Conservation (phyloP, 2,329 filamentous ascomycete genomes). For the Cyclaneusma minus region DNA sequence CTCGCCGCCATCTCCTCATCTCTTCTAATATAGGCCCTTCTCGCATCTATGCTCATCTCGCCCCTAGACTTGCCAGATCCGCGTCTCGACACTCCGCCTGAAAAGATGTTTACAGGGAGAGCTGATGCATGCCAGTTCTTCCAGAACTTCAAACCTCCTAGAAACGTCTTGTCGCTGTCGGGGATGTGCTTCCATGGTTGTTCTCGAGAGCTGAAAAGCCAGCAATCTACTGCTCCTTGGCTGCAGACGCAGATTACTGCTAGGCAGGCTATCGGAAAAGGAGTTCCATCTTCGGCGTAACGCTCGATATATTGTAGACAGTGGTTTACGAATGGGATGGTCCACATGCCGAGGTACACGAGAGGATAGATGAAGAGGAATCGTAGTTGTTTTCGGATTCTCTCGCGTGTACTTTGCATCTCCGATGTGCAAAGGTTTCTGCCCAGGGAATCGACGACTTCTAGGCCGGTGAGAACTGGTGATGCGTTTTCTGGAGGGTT, state of each 20-base stretch:
- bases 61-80: conserved; percentile 31
- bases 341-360: conserved; percentile 58
- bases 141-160: conserved; percentile 19
- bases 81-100: conserved; percentile 19
- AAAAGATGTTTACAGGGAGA: conserved; percentile 7
- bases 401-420: conserved; percentile 28
- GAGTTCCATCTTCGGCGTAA: conserved; percentile 31
- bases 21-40: conserved; percentile 29
- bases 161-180: conserved; percentile 21
- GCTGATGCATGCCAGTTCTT: conserved; percentile 9
- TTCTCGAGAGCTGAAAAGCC: conserved; percentile 54
- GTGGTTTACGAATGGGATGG: conserved; percentile 53
- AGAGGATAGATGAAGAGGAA: conserved; percentile 64
- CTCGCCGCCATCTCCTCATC: conserved; percentile 28
- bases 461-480: conserved; percentile 9
- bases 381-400: conserved; percentile 51
- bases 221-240: conserved; percentile 53
- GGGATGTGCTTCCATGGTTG: conserved; percentile 50
- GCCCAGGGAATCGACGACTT: conserved; percentile 13
- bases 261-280: conserved; percentile 39
- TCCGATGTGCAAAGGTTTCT: conserved; percentile 17
- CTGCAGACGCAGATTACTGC: conserved; percentile 42
- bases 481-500: conserved; percentile 3
- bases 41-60: conserved; percentile 34
- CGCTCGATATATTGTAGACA: conserved; percentile 39